Conservation (phyloP, 1,139 yeast species). For the Geotrichum reessii region DNA sequence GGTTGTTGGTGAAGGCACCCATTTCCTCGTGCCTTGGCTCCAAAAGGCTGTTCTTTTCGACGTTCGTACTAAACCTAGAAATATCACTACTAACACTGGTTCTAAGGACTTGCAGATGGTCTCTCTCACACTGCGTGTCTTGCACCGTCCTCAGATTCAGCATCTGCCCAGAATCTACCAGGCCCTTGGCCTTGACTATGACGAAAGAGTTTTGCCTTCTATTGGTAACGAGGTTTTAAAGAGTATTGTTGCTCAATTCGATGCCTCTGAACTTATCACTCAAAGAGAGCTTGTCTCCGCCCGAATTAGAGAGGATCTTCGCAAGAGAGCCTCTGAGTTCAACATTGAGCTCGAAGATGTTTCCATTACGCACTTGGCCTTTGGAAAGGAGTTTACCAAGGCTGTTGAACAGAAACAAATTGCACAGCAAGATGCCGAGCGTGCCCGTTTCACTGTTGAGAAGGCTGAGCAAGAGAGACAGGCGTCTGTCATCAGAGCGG, state of each 20-base stretch:
- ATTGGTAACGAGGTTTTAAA: constrained; percentile 95
- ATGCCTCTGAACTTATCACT: constrained; percentile 95
- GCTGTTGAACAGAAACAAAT: constrained; percentile 99
- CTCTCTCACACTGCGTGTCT: constrained; percentile 82
- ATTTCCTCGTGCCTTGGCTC: constrained; percentile 91
- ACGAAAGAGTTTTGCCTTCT: constrained; percentile 94
- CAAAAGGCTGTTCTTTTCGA: constrained; percentile 87
- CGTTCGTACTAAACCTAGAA: constrained; percentile 85
- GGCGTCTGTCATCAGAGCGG: constrained; percentile 93
- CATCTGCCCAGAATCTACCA: constrained; percentile 84
- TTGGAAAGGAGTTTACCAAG: constrained; percentile 93
- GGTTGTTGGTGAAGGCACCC: constrained; percentile 95
- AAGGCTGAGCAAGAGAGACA: constrained; percentile 97
- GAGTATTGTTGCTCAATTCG: constrained; percentile 94
- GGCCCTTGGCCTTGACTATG: constrained; percentile 86
- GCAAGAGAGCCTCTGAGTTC: constrained; percentile 81
- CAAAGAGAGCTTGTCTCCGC: constrained; percentile 94
- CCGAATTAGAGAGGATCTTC: constrained; percentile 80
- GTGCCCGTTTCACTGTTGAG: constrained; percentile 90
- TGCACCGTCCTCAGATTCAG: constrained; percentile 88
- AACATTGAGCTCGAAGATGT: constrained; percentile 92
- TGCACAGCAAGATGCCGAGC: constrained; percentile 98
- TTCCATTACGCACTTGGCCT: constrained; percentile 95
- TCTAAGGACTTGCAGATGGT: constrained; percentile 97
- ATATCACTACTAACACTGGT: constrained; percentile 91